phyloP scores from a whole-genome alignment of 768 basidiomycete species.

The Mycena latifolia region DNA sequence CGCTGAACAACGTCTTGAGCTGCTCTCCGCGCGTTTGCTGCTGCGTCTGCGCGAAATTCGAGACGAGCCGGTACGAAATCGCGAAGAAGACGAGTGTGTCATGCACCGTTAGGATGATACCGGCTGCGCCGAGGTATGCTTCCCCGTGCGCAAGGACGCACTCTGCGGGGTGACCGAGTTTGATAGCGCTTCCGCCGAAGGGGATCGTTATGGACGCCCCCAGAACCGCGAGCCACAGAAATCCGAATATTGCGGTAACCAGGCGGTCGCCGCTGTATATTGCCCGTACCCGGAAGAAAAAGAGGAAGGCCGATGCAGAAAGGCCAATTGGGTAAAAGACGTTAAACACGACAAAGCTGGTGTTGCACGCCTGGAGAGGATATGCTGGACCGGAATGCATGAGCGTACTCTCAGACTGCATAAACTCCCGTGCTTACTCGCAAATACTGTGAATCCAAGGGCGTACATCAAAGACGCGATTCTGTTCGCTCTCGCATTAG shows the following conservation, averaged over 20 bases:
- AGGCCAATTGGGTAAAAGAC: conserved; percentile 39
- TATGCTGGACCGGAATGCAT: conserved; percentile 6
- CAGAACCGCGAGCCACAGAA: conserved; percentile 23
- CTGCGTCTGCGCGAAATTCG: conserved; percentile 21
- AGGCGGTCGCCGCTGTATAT: conserved; percentile 40
- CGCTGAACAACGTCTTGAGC: conserved; percentile 35
- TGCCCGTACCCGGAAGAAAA: conserved; percentile 44
- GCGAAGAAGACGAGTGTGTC: conserved; percentile 48
- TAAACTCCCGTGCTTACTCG: not conserved
- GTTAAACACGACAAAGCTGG: conserved; percentile 10
- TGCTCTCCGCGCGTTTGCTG: not conserved
- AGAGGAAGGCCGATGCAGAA: conserved; percentile 41
- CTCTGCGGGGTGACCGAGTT: conserved; percentile 40
- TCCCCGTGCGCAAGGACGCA: conserved; percentile 39
- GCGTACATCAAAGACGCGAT: not conserved
- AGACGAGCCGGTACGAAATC: conserved; percentile 44
- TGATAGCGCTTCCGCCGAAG: conserved; percentile 36
- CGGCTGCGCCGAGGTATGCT: conserved; percentile 35
- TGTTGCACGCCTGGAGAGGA: conserved; percentile 16
- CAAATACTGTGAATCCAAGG: not conserved
- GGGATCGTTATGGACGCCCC: conserved; percentile 39
- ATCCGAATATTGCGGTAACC: conserved; percentile 41
- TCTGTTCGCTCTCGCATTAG: not conserved
- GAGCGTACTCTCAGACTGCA: not conserved
- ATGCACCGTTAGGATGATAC: conserved; percentile 38